These are phyloP conservation scores for Zalaria sp. DNA, from an alignment of 2,329 filamentous ascomycete genomes.

Conservation along the genomic window DNA sequence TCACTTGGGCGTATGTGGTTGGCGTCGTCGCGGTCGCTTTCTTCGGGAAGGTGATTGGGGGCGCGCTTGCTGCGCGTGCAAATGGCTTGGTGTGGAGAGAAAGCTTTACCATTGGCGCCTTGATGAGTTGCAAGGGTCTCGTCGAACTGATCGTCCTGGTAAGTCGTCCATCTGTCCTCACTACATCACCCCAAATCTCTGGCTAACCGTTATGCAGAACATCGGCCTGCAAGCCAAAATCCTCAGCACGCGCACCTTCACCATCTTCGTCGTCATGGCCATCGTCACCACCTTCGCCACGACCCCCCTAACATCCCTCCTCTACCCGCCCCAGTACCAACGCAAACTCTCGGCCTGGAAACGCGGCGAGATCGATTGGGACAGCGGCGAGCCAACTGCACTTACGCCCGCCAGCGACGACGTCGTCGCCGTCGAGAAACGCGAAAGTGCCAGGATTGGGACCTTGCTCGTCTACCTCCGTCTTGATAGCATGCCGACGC, in stretches of 20 bases:
- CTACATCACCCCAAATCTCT: background rate
- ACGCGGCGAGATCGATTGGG: slow-evolving; percentile 84
- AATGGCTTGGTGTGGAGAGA: slow-evolving; percentile 82
- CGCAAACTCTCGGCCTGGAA: slow-evolving; percentile 62
- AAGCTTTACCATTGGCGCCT: slow-evolving; percentile 68
- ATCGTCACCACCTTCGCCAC: slow-evolving; percentile 74
- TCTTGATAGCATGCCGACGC: slow-evolving; percentile 67
- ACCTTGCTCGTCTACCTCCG: slow-evolving; percentile 69
- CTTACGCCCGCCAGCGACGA: slow-evolving; percentile 16
- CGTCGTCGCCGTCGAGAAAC: slow-evolving; percentile 31
- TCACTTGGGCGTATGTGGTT: slow-evolving; percentile 81
- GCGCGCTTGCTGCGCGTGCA: slow-evolving; percentile 59
- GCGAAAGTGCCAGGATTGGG: slow-evolving; percentile 38
- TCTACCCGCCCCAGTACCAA: slow-evolving; percentile 70
- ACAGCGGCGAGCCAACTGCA: slow-evolving; percentile 39
- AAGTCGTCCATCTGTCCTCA: slow-evolving; percentile 19
- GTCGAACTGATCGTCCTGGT: slow-evolving; percentile 91
- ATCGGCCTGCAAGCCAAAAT: slow-evolving; percentile 77
- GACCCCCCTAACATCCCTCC: slow-evolving; percentile 55
- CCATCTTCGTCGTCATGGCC: slow-evolving; percentile 91
- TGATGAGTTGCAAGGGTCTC: slow-evolving; percentile 96
- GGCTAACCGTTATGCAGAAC: slow-evolving; percentile 32
- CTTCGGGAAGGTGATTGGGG: slow-evolving; percentile 70
- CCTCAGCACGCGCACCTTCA: slow-evolving; percentile 68
- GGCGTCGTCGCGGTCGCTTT: slow-evolving; percentile 74